These are phyloP conservation scores for Phytophthora colocasiae DNA, from an alignment of 352 stramenopile species.

Conservation along the genomic window DNA sequence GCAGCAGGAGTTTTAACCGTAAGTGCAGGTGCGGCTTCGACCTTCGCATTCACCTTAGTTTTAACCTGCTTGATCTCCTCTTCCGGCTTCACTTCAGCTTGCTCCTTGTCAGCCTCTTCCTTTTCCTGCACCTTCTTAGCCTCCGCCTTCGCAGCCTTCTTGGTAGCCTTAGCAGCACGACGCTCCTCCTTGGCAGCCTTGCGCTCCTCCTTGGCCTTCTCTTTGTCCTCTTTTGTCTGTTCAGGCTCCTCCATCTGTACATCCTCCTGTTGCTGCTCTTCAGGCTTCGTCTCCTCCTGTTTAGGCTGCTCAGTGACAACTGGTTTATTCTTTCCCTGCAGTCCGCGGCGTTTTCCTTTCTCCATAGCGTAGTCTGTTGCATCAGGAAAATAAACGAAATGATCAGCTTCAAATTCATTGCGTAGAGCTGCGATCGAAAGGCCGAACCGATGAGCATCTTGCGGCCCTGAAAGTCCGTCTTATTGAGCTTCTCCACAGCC, in stretches of 20 bases:
- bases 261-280: conserved; percentile 25
- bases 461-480: conserved; percentile 76
- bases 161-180: conserved; percentile 25
- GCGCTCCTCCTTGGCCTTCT: conserved; percentile 23
- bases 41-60: conserved; percentile 31
- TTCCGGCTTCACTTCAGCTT: conserved; percentile 15
- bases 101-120: conserved; percentile 14
- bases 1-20: conserved; percentile 3
- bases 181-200: conserved; percentile 41
- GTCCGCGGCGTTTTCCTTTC: conserved; percentile 56
- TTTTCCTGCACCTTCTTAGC: conserved; percentile 14
- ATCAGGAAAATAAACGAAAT: conserved; percentile 1
- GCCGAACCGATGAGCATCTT: conserved; percentile 83
- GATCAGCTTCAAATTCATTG: conserved; percentile 1
- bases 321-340: conserved; percentile 21
- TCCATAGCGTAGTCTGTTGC: conserved; percentile 76
- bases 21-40: conserved; percentile 24
- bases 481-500: conserved; percentile 81
- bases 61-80: conserved; percentile 23
- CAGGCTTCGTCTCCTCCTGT: conserved; percentile 21
- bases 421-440: background rate
- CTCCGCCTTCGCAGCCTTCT: conserved; percentile 30
- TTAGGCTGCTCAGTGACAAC: conserved; percentile 4
- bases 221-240: conserved; percentile 17
- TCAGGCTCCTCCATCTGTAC: conserved; percentile 25